Conservation (phyloP, 2,329 filamentous ascomycete genomes). For the Colletotrichum eremochloae region DNA sequence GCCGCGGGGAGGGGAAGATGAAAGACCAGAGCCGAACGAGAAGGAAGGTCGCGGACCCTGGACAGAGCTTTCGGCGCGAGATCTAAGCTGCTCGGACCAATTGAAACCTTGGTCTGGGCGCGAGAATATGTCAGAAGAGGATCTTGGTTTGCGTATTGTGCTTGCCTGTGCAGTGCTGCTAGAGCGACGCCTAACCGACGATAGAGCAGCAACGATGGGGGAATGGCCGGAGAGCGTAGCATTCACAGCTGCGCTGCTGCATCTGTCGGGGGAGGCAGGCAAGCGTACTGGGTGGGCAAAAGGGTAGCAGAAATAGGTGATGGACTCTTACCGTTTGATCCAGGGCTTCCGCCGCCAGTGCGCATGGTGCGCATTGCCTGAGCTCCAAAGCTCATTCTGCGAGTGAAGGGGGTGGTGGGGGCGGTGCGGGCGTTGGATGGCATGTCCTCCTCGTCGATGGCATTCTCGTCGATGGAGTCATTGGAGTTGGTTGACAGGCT, state of each 20-base stretch:
- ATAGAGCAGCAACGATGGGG: conserved; percentile 51
- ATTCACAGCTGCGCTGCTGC: conserved; percentile 41
- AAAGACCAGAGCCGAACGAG: conserved; percentile 63
- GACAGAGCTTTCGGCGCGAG: conserved; percentile 86
- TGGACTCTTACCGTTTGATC: conserved; percentile 70
- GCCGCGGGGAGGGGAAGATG: conserved; percentile 58
- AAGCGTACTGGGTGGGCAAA: conserved; percentile 51
- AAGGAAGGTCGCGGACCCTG: conserved; percentile 70
- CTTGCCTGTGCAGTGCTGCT: conserved; percentile 67
- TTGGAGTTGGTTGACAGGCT: conserved; percentile 76
- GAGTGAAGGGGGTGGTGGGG: conserved; percentile 80
- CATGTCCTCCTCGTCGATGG: conserved; percentile 77
- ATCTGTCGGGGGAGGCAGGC: conserved; percentile 50
- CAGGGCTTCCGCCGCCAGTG: conserved; percentile 69
- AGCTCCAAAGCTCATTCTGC: conserved; percentile 91
- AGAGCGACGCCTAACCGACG: conserved; percentile 53
- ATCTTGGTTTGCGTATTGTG: conserved; percentile 68
- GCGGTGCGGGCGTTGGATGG: conserved; percentile 65
- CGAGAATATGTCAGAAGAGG: conserved; percentile 74
- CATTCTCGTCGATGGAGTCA: conserved; percentile 78
- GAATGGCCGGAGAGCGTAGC: conserved; percentile 51
- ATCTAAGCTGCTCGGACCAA: conserved; percentile 95
- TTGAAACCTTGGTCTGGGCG: conserved; percentile 91
- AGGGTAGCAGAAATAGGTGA: conserved; percentile 55
- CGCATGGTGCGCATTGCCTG: conserved; percentile 81